Evolutionary conservation across 306 rosid genomes (phyloP).

Genomic region (Prunus davidiana): DNA sequence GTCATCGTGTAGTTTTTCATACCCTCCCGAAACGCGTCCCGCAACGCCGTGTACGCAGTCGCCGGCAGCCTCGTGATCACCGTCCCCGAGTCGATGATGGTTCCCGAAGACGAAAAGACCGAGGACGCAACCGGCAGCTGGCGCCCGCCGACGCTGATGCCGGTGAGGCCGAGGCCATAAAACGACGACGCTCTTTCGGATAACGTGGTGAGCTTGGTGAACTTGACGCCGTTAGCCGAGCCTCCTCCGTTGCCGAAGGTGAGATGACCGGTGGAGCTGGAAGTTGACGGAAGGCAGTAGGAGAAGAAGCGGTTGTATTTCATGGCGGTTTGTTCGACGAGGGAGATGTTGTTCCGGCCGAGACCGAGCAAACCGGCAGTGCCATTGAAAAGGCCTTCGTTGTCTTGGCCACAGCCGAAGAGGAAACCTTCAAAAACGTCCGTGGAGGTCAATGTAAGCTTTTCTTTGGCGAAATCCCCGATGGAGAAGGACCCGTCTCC

Average conservation of each 20-base stretch:
- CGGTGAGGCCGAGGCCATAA: conserved; percentile 46
- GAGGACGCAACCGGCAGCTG: conserved; percentile 32
- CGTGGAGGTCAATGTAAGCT: conserved; percentile 22
- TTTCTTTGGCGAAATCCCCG: conserved; percentile 55
- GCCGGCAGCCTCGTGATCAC: conserved; percentile 24
- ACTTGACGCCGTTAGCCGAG: conserved; percentile 20
- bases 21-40: conserved; percentile 11
- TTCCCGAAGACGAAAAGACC: conserved; percentile 9
- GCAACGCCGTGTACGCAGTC: conserved; percentile 16
- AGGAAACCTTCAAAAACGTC: conserved; percentile 36
- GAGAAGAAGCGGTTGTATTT: conserved; percentile 55
- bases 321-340: conserved; percentile 56
- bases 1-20: conserved; percentile 13
- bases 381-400: conserved; percentile 52
- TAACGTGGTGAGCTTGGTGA: conserved; percentile 46
- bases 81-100: conserved; percentile 27
- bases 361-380: conserved; percentile 74
- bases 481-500: conserved; percentile 54
- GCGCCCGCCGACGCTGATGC: conserved; percentile 39
- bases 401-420: conserved; percentile 78
- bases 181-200: conserved; percentile 20
- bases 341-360: conserved; percentile 65
- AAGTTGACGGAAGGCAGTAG: conserved; percentile 67
- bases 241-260: conserved; percentile 23
- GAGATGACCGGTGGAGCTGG: conserved; percentile 54